Percentiles rank a stretch among this genome's conserved stretches.
Evolutionary conservation across 1,139 yeast species (phyloP).

Genomic region (Magnusiomyces magnusii): DNA sequence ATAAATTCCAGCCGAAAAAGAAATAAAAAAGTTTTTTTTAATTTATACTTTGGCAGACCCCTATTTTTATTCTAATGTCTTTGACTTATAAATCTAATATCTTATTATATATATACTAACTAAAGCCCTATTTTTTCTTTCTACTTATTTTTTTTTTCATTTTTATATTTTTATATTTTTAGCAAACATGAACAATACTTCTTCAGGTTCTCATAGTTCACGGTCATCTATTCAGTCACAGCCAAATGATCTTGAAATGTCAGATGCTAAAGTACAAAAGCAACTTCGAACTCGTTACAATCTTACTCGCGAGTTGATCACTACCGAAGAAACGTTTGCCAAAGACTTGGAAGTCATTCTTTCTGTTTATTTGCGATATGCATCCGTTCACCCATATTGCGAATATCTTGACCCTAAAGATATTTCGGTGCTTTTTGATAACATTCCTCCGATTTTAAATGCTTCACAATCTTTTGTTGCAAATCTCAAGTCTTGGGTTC

Average conservation of each 20-base stretch:
- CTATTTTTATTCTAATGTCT: background rate
- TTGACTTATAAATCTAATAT: background rate
- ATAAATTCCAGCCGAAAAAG: background rate
- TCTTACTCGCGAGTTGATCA: conserved; percentile 33
- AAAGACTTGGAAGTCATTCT: conserved; percentile 32
- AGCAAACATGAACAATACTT: background rate
- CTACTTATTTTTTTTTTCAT: background rate
- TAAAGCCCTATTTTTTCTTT: background rate
- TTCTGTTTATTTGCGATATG: conserved; percentile 26
- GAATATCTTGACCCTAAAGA: conserved; percentile 29
- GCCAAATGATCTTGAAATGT: background rate
- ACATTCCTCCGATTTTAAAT: conserved; percentile 28
- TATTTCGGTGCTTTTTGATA: conserved; percentile 27
- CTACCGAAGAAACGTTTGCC: conserved; percentile 33
- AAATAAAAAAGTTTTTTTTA: background rate
- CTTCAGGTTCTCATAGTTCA: background rate
- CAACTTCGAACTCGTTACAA: conserved; percentile 24
- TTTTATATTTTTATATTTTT: background rate
- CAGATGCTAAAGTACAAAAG: conserved; percentile 15
- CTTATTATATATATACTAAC: background rate
- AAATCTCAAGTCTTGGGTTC: conserved; percentile 24
- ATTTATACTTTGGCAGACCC: background rate
- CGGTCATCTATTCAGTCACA: background rate
- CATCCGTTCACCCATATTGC: conserved; percentile 24
- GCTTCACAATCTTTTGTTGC: conserved; percentile 27